Evolutionary conservation across 2,329 filamentous ascomycete genomes (phyloP).

Genomic region (Fusarium piperis): DNA sequence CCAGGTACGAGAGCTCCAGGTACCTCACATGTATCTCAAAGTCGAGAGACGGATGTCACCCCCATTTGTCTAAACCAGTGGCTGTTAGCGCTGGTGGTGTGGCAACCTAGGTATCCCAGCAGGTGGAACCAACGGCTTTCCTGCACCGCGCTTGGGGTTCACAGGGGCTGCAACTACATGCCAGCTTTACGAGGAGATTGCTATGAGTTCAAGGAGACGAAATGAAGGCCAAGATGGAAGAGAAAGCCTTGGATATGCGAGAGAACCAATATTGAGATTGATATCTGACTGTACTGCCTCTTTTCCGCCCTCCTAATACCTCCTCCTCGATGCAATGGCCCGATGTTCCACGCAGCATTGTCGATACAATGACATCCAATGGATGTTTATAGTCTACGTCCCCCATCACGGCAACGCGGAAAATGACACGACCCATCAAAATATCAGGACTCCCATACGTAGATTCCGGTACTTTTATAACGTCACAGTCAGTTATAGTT

Average conservation of each 20-base stretch:
- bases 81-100: neutral
- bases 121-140: neutral
- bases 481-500: neutral
- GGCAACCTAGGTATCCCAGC: neutral
- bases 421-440: neutral
- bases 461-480: no score
- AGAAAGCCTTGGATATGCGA: no score
- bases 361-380: neutral
- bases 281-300: neutral
- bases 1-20: neutral
- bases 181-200: neutral
- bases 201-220: neutral
- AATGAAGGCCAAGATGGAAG: neutral
- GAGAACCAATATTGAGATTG: neutral
- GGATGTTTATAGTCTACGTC: neutral
- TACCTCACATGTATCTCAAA: conserved; percentile 9
- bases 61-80: conserved; percentile 1
- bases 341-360: neutral
- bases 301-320: neutral
- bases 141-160: neutral
- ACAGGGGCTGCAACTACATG: conserved; percentile 15
- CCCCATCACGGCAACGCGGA: neutral
- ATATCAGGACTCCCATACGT: neutral
- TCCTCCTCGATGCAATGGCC: neutral
- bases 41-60: neutral